phyloP scores from a whole-genome alignment of 2,329 filamentous ascomycete genomes.

The Verticillium dahliae region DNA sequence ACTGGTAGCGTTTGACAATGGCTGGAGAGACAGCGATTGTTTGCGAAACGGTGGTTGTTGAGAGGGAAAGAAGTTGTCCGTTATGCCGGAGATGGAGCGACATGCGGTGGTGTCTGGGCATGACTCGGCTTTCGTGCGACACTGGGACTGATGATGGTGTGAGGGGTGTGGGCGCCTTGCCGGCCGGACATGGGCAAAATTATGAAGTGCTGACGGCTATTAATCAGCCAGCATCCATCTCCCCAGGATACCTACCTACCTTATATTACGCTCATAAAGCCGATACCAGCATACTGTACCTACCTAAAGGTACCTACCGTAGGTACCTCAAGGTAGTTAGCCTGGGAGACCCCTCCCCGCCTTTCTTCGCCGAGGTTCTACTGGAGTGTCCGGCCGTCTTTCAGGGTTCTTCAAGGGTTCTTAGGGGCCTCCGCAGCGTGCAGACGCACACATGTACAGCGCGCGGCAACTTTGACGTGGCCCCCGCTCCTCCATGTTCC shows the following conservation, averaged over 20 bases:
- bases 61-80: neutral
- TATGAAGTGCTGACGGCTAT: slow-evolving; percentile 1
- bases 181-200: neutral
- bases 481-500: neutral
- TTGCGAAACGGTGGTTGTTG: neutral
- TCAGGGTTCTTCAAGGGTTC: neutral
- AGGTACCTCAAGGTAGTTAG: neutral
- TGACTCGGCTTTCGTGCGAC: neutral
- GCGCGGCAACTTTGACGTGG: neutral
- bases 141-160: neutral
- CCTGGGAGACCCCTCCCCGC: neutral
- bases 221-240: neutral
- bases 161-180: neutral
- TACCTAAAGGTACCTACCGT: neutral
- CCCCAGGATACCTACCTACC: neutral
- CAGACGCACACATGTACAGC: neutral
- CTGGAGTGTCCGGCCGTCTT: neutral
- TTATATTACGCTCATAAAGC: too few relatives aligned
- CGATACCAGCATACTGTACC: too few relatives aligned
- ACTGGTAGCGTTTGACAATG: neutral
- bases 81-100: neutral
- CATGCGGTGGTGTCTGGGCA: neutral
- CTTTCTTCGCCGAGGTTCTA: slow-evolving; percentile 1
- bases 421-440: neutral
- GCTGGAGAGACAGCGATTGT: neutral